A percentile compares a stretch with the other conserved stretches of the same genome.
phyloP scores from a whole-genome alignment of 129 eudicot genomes.

The Lactuca saligna region DNA sequence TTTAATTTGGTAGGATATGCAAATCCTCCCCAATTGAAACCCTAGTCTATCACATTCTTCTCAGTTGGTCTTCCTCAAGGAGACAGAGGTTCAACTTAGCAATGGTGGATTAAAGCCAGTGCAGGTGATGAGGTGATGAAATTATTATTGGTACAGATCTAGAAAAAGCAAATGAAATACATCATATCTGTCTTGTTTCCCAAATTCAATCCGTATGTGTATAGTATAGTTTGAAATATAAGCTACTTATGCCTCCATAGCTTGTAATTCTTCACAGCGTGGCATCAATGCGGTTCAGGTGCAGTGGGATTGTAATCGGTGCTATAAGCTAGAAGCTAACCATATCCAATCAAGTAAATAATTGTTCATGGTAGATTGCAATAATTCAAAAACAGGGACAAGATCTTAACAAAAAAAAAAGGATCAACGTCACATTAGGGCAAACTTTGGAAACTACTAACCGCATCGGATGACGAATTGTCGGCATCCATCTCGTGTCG shows the following conservation, averaged over 20 bases:
- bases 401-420: constrained; percentile 17
- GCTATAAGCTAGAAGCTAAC: constrained; percentile 4
- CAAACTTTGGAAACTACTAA: constrained; percentile 34
- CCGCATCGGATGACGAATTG: constrained; percentile 72
- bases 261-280: background rate
- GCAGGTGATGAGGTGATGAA: background rate
- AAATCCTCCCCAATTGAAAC: background rate
- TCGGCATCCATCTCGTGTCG: constrained; percentile 71
- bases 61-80: background rate
- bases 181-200: background rate
- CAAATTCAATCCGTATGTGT: background rate
- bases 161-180: background rate
- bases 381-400: background rate
- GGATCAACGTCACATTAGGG: constrained; percentile 21
- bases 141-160: constrained; percentile 15
- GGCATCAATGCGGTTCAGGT: background rate
- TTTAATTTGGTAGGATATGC: background rate
- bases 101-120: background rate
- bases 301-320: constrained; percentile 2
- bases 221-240: background rate
- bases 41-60: too few relatives aligned
- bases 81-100: constrained; percentile 13
- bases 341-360: background rate
- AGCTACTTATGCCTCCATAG: constrained; percentile 7
- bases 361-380: background rate